Conservation (phyloP, 345 rosid species). For the Hibiscus trionum region DNA sequence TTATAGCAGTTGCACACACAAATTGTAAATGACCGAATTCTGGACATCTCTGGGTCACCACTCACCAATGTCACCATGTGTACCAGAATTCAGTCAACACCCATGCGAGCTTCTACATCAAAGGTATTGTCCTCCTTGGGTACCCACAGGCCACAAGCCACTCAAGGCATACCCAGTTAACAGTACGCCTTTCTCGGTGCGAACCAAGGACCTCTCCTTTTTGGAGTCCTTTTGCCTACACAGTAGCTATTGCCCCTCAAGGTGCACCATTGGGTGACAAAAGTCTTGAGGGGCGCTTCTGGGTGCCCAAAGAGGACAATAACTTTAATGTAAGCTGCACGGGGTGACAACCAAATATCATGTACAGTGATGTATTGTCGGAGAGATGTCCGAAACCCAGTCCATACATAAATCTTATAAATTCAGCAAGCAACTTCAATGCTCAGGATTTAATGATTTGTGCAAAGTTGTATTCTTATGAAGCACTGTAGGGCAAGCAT, state of each 20-base stretch:
- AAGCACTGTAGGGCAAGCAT: neutral
- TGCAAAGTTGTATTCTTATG: neutral
- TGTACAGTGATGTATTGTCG: neutral
- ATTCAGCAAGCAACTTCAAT: neutral
- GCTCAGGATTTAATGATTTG: neutral
- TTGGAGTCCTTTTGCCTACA: too few species aligned
- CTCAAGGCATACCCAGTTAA: neutral
- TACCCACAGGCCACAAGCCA: neutral
- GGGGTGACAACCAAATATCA: neutral
- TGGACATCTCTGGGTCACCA: neutral
- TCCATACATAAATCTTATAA: neutral
- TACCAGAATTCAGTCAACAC: neutral
- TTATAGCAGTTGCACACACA: neutral
- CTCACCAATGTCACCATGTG: neutral
- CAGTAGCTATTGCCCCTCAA: too few species aligned
- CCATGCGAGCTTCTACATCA: neutral
- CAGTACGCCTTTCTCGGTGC: neutral
- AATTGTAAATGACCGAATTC: neutral
- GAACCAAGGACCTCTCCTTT: neutral
- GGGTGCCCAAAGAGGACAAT: neutral
- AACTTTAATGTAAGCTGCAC: neutral
- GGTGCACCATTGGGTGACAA: neutral
- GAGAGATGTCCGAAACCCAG: neutral
- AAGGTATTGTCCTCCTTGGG: neutral
- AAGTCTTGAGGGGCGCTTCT: neutral